Percentiles rank a stretch among this genome's conserved stretches.
These are phyloP conservation scores for Chamaecrista fasciculata DNA, from an alignment of 306 rosid genomes.

Conservation along the genomic window DNA sequence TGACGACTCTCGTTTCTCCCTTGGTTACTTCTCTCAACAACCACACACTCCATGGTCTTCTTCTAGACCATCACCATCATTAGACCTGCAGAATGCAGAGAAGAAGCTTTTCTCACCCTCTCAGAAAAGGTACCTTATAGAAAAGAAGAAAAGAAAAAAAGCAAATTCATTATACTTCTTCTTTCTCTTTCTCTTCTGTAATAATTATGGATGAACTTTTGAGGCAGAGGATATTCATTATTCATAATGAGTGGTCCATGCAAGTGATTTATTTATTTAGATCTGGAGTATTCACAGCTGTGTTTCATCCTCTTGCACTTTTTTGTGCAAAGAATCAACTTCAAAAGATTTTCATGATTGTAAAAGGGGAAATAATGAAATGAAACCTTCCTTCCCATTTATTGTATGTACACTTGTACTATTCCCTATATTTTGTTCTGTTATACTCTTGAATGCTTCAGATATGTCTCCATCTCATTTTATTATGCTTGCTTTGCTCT, in stretches of 20 bases:
- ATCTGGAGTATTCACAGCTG: slow-evolving; percentile 29
- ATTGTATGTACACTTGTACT: not conserved
- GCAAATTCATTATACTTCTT: not conserved
- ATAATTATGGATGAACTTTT: slow-evolving; percentile 27
- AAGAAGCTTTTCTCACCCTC: slow-evolving; percentile 55
- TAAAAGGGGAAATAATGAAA: not conserved
- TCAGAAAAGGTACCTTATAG: slow-evolving; percentile 89
- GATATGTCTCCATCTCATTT: slow-evolving; percentile 32
- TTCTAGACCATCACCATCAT: slow-evolving; percentile 39
- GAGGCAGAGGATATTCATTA: slow-evolving; percentile 63
- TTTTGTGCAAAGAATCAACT: slow-evolving; percentile 20
- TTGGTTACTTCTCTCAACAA: slow-evolving; percentile 44
- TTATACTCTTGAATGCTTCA: slow-evolving; percentile 29
- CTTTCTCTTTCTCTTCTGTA: not conserved
- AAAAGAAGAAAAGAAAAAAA: no score
- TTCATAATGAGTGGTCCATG: slow-evolving; percentile 57
- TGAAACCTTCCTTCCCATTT: slow-evolving; percentile 10
- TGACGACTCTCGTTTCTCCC: slow-evolving; percentile 52
- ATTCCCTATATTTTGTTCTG: slow-evolving; percentile 39
- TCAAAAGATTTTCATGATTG: not conserved
- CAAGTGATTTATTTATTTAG: slow-evolving; percentile 36
- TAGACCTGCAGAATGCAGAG: slow-evolving; percentile 56
- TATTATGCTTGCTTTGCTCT: slow-evolving; percentile 31
- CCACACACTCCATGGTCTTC: slow-evolving; percentile 50
- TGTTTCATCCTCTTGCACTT: slow-evolving; percentile 10